Evolutionary conservation across 345 rosid genomes (phyloP).

Genomic region (Lepidium sativum): DNA sequence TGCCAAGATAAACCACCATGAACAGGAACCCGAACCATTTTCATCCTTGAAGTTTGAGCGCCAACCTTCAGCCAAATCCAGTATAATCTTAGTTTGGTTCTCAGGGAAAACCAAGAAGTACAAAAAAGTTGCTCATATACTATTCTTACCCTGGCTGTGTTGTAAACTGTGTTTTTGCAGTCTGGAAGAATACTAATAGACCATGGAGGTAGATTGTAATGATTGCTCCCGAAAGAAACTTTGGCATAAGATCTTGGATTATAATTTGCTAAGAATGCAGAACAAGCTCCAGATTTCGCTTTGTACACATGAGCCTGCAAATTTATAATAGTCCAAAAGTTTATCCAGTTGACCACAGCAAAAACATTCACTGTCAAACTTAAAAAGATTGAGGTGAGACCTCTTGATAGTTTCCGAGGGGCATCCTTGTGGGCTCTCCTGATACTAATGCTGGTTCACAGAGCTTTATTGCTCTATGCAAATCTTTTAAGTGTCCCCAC

Average conservation of each 20-base stretch:
- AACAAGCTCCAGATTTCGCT: conserved; percentile 69
- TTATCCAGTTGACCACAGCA: background rate
- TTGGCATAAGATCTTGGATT: conserved; percentile 53
- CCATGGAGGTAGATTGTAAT: conserved; percentile 97
- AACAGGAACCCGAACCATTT: conserved; percentile 70
- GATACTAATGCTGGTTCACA: conserved; percentile 85
- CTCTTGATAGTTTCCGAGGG: conserved; percentile 89
- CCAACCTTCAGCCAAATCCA: conserved; percentile 52
- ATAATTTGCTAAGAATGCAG: conserved; percentile 92
- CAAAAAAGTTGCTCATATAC: background rate
- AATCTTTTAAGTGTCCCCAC: conserved; percentile 99
- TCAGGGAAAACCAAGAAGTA: background rate
- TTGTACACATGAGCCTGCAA: conserved; percentile 87
- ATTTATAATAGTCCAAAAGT: background rate
- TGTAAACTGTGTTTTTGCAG: conserved; percentile 95
- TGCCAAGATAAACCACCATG: conserved; percentile 95
- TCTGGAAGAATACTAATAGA: conserved; percentile 97
- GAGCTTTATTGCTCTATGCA: conserved; percentile 86
- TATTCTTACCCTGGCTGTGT: conserved; percentile 86
- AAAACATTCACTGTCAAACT: background rate
- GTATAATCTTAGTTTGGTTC: background rate
- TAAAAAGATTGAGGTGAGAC: conserved; percentile 26
- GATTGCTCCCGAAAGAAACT: conserved; percentile 67
- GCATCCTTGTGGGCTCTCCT: conserved; percentile 50
- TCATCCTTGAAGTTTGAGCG: conserved; percentile 78